Evolutionary conservation across 2,329 filamentous ascomycete genomes (phyloP).

Genomic region (Diaporthe ampelina): DNA sequence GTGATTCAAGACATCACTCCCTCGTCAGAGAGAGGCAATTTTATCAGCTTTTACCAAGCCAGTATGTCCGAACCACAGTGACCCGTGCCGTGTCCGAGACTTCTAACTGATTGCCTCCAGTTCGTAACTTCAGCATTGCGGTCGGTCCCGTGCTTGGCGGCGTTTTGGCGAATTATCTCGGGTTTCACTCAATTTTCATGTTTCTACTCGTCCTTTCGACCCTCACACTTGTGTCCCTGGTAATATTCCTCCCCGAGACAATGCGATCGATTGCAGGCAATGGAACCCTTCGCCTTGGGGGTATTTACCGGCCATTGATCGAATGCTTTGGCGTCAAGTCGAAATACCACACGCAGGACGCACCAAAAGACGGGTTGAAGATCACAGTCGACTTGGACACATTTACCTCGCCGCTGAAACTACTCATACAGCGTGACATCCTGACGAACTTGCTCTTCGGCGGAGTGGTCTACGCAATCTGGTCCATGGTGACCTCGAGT

Average conservation of each 20-base stretch:
- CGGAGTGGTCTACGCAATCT: slow-evolving; percentile 44
- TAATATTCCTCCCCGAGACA: slow-evolving; percentile 48
- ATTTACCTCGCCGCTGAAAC: slow-evolving; percentile 53
- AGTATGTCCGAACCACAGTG: slow-evolving; percentile 43
- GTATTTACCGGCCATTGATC: slow-evolving; percentile 46
- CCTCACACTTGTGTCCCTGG: slow-evolving; percentile 43
- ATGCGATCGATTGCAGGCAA: slow-evolving; percentile 45
- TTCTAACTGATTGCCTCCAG: slow-evolving; percentile 21
- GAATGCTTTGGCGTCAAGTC: slow-evolving; percentile 38
- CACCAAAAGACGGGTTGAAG: slow-evolving; percentile 30
- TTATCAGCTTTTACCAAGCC: slow-evolving; percentile 51
- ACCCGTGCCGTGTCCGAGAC: too few relatives aligned
- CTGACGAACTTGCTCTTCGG: slow-evolving; percentile 57
- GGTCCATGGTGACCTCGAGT: slow-evolving; percentile 62
- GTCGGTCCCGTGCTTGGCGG: slow-evolving; percentile 53
- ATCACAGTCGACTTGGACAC: slow-evolving; percentile 48
- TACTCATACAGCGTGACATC: slow-evolving; percentile 59
- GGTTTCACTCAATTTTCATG: slow-evolving; percentile 51
- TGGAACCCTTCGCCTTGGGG: slow-evolving; percentile 44
- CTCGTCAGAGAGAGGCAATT: slow-evolving; percentile 47
- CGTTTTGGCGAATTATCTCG: slow-evolving; percentile 46
- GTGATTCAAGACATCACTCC: slow-evolving; percentile 52
- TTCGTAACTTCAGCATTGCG: slow-evolving; percentile 48
- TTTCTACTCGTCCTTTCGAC: slow-evolving; percentile 45
- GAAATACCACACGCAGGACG: slow-evolving; percentile 39